Percentiles rank a stretch among this genome's conserved stretches.
phyloP scores from a whole-genome alignment of 768 basidiomycete genomes.

The Mycena latifolia region DNA sequence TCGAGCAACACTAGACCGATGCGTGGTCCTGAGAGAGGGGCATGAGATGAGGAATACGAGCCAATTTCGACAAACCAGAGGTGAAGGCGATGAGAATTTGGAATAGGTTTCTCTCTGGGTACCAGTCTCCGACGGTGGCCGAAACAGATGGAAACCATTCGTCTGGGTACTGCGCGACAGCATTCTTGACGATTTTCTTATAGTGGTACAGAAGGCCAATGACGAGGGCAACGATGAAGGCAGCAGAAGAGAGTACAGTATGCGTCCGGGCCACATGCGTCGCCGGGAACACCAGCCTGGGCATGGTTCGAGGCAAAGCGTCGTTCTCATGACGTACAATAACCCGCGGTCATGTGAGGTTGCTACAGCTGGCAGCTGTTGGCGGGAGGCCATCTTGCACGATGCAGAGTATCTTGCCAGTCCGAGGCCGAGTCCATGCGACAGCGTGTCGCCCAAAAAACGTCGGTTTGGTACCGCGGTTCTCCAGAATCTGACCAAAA shows the following conservation, averaged over 20 bases:
- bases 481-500: too few species aligned
- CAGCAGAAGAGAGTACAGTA: slow-evolving; percentile 71
- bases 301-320: not conserved
- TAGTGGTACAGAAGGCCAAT: slow-evolving; percentile 81
- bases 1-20: slow-evolving; percentile 74
- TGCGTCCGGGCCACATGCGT: slow-evolving; percentile 72
- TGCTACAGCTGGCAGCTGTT: too few species aligned
- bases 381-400: too few species aligned
- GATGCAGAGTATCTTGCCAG: too few species aligned
- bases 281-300: slow-evolving; percentile 45
- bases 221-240: slow-evolving; percentile 74
- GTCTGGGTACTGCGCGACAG: slow-evolving; percentile 75
- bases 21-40: slow-evolving; percentile 68
- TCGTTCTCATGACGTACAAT: not conserved
- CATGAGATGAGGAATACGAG: not conserved
- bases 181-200: slow-evolving; percentile 88
- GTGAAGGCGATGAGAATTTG: slow-evolving; percentile 91
- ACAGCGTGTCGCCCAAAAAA: too few species aligned
- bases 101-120: slow-evolving; percentile 86
- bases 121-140: slow-evolving; percentile 94
- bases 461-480: too few species aligned
- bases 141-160: slow-evolving; percentile 68
- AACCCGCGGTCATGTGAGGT: not conserved
- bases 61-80: slow-evolving; percentile 60
- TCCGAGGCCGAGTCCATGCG: too few species aligned